Evolutionary conservation across 345 rosid species (phyloP).

Genomic region (sweet orange (Citrus sinensis)): DNA sequence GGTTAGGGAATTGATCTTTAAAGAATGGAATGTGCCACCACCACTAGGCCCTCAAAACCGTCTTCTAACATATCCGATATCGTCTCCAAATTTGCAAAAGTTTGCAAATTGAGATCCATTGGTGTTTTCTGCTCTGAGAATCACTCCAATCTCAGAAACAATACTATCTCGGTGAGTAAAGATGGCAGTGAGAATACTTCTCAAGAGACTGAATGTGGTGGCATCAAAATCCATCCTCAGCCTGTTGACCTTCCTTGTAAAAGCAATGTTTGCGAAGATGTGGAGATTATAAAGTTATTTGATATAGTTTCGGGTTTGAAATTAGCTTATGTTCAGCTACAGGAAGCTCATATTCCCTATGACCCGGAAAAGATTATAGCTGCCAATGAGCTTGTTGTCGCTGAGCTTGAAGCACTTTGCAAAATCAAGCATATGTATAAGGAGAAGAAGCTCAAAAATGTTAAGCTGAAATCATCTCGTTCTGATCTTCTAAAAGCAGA

Average conservation of each 20-base stretch:
- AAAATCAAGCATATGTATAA: constrained; percentile 33
- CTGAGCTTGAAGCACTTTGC: constrained; percentile 44
- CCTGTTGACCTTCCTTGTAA: constrained; percentile 16
- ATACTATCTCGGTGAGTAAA: constrained; percentile 12
- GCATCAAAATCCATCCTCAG: constrained; percentile 30
- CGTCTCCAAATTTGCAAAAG: constrained; percentile 54
- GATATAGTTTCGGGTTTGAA: constrained; percentile 43
- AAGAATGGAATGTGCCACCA: constrained; percentile 40
- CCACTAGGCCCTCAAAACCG: constrained; percentile 31
- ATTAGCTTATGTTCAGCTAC: constrained; percentile 51
- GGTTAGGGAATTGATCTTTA: not conserved
- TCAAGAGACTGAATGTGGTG: constrained; percentile 25
- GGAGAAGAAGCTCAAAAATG: constrained; percentile 20
- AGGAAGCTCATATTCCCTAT: constrained; percentile 59
- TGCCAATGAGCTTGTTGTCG: constrained; percentile 46
- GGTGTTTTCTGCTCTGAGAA: constrained; percentile 46
- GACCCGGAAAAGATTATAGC: constrained; percentile 50
- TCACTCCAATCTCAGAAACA: constrained; percentile 4
- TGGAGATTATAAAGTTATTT: constrained; percentile 41
- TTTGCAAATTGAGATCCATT: constrained; percentile 56
- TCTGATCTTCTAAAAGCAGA: constrained; percentile 31
- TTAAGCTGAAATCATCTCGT: constrained; percentile 26
- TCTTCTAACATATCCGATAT: constrained; percentile 48
- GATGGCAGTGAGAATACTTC: constrained; percentile 28
- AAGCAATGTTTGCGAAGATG: constrained; percentile 20